Evolutionary conservation across 2,329 filamentous ascomycete species (phyloP), one percentile per base, ranked within the genome.

Genomic region (Xylaria sp.): DNA sequence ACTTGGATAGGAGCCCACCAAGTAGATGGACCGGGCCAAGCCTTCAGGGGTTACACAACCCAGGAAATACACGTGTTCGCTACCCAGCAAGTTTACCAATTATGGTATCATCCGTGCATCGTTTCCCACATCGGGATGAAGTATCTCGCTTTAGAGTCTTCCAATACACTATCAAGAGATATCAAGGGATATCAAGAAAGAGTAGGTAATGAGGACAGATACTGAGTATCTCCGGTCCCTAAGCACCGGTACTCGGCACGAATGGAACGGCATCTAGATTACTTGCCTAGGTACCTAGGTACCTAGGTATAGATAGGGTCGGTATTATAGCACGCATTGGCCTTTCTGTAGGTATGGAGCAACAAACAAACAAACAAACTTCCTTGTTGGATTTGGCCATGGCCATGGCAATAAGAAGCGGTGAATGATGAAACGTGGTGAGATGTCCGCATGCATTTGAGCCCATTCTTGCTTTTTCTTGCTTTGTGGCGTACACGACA

Each of bases 1-100:
- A 9, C 28, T 56, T 7, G 19, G 43, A 60, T 45, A 54, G 43
- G 57, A 54, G 60, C 40, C 43, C 28, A 42, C 43, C 28, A 42
- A 40, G 19, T 8, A 6, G 28, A 55, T 42, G 37, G 53, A 57
- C 46, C 21, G 14, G 9, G 47, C 46, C 61, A 64, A 49, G 57
- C 17, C 49, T 54, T 57, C 51, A 64, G 61, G 61, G 57, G 61
- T 61, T n/a, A 31, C 28, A 5, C 28, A 5, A 5, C 28, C 28
- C 28, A 59, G 47, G 33, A 37, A 57, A 37, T 21, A 4, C 17
- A 11, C 40, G 12, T 21, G 28, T 43, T 21, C 40, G 21, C 40
- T 23, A 38, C 3, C 35, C 15, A 43, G 38, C 4, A 40, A 17
- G 38, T 42, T 17, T 42, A 15, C 7, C 50, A 21, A 43, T 43